Base-by-base conservation (phyloP, 371 early-diverging fungal species). In the Vairimorpha ceranae region DNA sequence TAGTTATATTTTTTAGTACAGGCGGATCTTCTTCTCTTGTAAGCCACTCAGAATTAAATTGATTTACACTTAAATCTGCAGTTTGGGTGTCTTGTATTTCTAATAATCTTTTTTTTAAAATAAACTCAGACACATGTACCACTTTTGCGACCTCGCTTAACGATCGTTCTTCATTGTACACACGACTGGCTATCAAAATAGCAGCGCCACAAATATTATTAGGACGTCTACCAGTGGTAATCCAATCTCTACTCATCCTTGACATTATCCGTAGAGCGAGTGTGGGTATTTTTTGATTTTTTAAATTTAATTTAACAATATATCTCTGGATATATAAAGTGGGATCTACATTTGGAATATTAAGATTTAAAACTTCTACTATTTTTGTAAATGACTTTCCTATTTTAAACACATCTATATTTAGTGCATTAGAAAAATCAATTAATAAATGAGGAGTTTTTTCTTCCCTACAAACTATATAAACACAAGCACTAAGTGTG, bases 241-340 rank as follows among this genome's bases (percentile, higher is more conserved):
- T 93, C 96, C 97, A 98, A 85, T 97, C 97, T 58, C 94, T 87
- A 65, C 92, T 90, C 96, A 98, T 94, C 58, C 99, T 87, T 65
- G 88, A 87, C 1, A 93, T 91, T 17, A 98, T 81, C 19, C 93
- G 87, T 23, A 89, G 83, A 0, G 95, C 92, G 74, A 92, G 91
- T 30, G 86, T 80, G 12, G 89, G 87, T 90, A 83, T 73, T 48
- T 70, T 68, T 75, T 89, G 89, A 65, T 92, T 90, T 33, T 91
- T 93, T 85, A 97, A 94, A 75, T 94, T 92, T 29, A 95, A 84
- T 78, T 88, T 87, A 0, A 88, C 86, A 12, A 95, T 92, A 84
- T 95, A 98, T 32, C 96, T 87, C 15, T 91, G 87, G 27, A 98
- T 90, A 81, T 93, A 98, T 2, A 97, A 83, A 17, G 93, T 89